These are phyloP conservation scores for Rhazya stricta DNA, from an alignment of 257 asterid species.

Conservation along the genomic window DNA sequence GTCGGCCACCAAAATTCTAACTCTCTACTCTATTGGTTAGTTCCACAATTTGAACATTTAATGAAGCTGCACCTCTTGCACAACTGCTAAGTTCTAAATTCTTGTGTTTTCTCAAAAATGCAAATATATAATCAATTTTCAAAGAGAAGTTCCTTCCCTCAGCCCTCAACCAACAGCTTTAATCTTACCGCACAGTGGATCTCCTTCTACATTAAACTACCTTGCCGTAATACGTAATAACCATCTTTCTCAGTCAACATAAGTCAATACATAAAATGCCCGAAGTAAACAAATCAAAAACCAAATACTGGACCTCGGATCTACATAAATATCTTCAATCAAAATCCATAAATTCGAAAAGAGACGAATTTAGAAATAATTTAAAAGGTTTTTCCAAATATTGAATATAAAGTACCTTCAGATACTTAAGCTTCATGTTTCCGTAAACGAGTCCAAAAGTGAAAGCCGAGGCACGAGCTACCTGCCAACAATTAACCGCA, in stretches of 20 bases:
- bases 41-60: background rate
- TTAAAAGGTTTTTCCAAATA: background rate
- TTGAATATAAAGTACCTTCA: slow-evolving; percentile 26
- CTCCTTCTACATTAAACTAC: background rate
- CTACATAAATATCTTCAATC: background rate
- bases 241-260: background rate
- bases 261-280: background rate
- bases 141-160: background rate
- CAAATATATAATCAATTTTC: background rate
- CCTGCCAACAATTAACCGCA: slow-evolving; percentile 21
- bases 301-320: background rate
- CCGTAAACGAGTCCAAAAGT: slow-evolving; percentile 41
- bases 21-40: background rate
- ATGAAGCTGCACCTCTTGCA: background rate
- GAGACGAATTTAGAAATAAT: background rate
- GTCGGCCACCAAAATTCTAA: background rate
- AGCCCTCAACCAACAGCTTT: background rate
- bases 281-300: background rate
- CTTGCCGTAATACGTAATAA: background rate
- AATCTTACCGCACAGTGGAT: background rate
- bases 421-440: slow-evolving; percentile 41
- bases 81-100: background rate
- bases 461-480: slow-evolving; percentile 43
- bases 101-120: background rate
- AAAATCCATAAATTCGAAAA: background rate